Evolutionary conservation across 2,329 filamentous ascomycete genomes (phyloP).

Genomic region (Tolypocladium tundrense): DNA sequence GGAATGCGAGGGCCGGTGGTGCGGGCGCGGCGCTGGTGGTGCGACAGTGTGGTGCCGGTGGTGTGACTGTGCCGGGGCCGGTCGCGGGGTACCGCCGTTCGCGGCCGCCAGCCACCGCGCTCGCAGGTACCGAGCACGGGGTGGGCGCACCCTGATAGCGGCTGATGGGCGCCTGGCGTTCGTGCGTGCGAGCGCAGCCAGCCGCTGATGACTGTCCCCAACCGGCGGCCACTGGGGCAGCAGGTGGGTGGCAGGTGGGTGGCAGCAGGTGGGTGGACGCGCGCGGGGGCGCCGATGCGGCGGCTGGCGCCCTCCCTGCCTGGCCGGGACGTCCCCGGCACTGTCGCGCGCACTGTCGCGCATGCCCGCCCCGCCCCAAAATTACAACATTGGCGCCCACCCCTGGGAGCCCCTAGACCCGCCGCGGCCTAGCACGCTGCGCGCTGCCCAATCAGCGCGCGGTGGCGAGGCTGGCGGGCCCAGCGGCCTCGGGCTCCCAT

Average conservation of each 20-base stretch:
- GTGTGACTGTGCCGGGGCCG: neutral
- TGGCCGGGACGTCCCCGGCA: neutral
- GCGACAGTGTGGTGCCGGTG: neutral
- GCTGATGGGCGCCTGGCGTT: neutral
- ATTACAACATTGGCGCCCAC: conserved; percentile 15
- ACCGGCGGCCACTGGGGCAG: too few species aligned
- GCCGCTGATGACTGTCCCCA: neutral
- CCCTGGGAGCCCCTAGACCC: conserved; percentile 10
- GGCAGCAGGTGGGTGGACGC: neutral
- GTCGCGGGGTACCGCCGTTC: neutral
- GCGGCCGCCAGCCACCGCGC: neutral
- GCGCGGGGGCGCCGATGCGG: neutral
- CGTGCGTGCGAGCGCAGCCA: neutral
- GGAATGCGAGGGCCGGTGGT: neutral
- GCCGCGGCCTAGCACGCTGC: conserved; percentile 9
- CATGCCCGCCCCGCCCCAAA: conserved; percentile 14
- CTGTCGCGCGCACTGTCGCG: conserved; percentile 12
- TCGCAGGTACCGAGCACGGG: neutral
- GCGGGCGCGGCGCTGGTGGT: neutral
- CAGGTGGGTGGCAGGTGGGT: neutral
- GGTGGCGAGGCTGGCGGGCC: conserved; percentile 20
- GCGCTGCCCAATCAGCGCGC: conserved; percentile 18
- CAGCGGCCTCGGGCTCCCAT: conserved; percentile 14
- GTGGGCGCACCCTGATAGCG: neutral
- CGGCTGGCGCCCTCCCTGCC: neutral